Evolutionary conservation across 805 yeast genomes (phyloP), one percentile per base, ranked within the genome.

Genomic region (Kazachstania taianensis): DNA sequence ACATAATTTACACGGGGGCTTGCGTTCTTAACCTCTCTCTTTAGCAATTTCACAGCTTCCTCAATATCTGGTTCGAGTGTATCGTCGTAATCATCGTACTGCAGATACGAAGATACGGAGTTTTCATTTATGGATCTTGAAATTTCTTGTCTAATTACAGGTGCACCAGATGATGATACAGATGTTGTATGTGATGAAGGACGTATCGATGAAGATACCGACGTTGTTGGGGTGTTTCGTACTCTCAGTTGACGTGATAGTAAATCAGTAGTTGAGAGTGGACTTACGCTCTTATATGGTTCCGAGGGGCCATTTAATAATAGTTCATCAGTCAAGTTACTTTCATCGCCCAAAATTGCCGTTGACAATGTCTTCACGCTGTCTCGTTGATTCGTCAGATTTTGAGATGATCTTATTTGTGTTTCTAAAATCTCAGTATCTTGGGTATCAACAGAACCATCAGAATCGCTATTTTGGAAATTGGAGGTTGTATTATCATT

Each of bases 11-110:
- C 32, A 16, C 28, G 32, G 17, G 44, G 41, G 9, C 31, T 33
- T 3, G 26, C 22, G 1, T 23, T 18, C 2, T 33, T 30, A 30
- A 42, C 48, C 26, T 52, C 55, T 16, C 38, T 36, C 35, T 41
- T 49, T 20, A 52, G 38, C 4, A 45, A 32, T 25, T 42, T 36
- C 1, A 49, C 55, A 5, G 59, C 59, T 25, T 52, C 49, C 22
- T 49, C 57, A 15, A 53, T 43, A 23, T 43, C 42, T 8, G 54
- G 53, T 20, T 44, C 52, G 12, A 41, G 28, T 5, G 45, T 39
- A 3, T 35, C 32, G 25, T 35, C 32, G 24, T 22, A 29, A 20
- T 28, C 39, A 24, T 37, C 37, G 17, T 30, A 36, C 19, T 26
- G 35, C 23, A 24, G 30, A 8, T 18, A 17, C 2, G 44, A 26